Evolutionary conservation across 495 filamentous ascomycete genomes (phyloP).

Genomic region (Hypomontagnella submonticulosa): DNA sequence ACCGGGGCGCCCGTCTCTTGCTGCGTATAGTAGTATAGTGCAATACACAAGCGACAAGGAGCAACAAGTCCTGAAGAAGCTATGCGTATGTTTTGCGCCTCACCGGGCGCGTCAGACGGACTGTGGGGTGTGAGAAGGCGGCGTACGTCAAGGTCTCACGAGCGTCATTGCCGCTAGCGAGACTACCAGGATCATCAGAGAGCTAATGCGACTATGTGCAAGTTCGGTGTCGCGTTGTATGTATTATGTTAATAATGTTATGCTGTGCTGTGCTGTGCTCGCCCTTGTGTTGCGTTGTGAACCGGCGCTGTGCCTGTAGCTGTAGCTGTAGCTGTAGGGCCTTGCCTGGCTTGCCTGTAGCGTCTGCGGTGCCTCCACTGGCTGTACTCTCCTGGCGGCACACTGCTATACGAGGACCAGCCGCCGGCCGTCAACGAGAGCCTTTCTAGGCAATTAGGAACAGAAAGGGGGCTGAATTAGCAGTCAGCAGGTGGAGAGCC

Average conservation of each 20-base stretch:
- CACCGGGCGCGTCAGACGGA: slow-evolving; percentile 46
- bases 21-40: slow-evolving; percentile 25
- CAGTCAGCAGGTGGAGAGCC: slow-evolving; percentile 48
- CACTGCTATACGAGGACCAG: slow-evolving; percentile 29
- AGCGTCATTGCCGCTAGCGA: slow-evolving; percentile 47
- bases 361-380: too few relatives aligned
- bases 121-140: slow-evolving; percentile 50
- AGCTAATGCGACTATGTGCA: slow-evolving; percentile 41
- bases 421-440: slow-evolving; percentile 19
- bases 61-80: slow-evolving; percentile 24
- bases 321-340: slow-evolving; percentile 7
- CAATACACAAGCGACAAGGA: slow-evolving; percentile 38
- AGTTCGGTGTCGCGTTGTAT: slow-evolving; percentile 42
- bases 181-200: slow-evolving; percentile 44
- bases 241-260: slow-evolving; percentile 33
- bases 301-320: slow-evolving; percentile 6
- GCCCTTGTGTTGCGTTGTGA: slow-evolving; percentile 17
- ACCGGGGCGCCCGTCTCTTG: slow-evolving; percentile 34
- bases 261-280: slow-evolving; percentile 31
- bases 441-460: slow-evolving; percentile 39
- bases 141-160: slow-evolving; percentile 50
- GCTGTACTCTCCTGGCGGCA: slow-evolving; percentile 27
- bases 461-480: slow-evolving; percentile 49
- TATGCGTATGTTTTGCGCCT: slow-evolving; percentile 45
- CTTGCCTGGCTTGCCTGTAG: too few relatives aligned